Percentiles rank a stretch among this genome's conserved stretches.
phyloP scores from a whole-genome alignment of 129 eudicot genomes.

The Escallonia herrerae region DNA sequence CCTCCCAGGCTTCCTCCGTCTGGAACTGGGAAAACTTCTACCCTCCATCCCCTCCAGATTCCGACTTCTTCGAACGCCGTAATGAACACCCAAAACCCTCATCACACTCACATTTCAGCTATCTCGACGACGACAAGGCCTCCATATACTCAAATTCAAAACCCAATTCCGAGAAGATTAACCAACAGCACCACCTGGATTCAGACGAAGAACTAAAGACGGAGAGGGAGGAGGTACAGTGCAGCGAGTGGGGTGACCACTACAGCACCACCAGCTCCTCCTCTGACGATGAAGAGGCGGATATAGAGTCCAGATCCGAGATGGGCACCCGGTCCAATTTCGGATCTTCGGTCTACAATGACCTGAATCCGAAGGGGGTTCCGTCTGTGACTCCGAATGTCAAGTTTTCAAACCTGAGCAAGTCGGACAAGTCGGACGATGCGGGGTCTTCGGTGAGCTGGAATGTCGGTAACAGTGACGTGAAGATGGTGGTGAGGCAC shows the following conservation, averaged over 20 bases:
- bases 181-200: conserved; percentile 23
- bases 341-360: conserved; percentile 52
- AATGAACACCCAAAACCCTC: not conserved
- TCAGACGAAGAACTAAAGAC: conserved; percentile 35
- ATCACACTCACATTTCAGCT: not conserved
- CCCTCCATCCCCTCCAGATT: conserved; percentile 88
- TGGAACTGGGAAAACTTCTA: conserved; percentile 97
- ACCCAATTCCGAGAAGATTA: conserved; percentile 1
- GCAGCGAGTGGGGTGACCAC: conserved; percentile 95
- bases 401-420: conserved; percentile 33
- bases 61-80: conserved; percentile 52
- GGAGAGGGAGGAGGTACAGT: conserved; percentile 83
- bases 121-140: conserved; percentile 26
- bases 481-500: conserved; percentile 82
- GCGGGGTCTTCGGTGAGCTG: conserved; percentile 61
- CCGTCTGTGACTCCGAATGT: conserved; percentile 21
- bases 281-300: conserved; percentile 40
- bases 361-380: conserved; percentile 34
- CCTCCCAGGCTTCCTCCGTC: conserved; percentile 81
- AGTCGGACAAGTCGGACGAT: conserved; percentile 50
- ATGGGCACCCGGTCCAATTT: conserved; percentile 51
- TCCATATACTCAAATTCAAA: conserved; percentile 26
- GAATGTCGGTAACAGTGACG: conserved; percentile 35
- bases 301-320: conserved; percentile 63
- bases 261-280: conserved; percentile 55